phyloP scores from a whole-genome alignment of 495 filamentous ascomycete genomes.

The Aspergillus cavernicola region DNA sequence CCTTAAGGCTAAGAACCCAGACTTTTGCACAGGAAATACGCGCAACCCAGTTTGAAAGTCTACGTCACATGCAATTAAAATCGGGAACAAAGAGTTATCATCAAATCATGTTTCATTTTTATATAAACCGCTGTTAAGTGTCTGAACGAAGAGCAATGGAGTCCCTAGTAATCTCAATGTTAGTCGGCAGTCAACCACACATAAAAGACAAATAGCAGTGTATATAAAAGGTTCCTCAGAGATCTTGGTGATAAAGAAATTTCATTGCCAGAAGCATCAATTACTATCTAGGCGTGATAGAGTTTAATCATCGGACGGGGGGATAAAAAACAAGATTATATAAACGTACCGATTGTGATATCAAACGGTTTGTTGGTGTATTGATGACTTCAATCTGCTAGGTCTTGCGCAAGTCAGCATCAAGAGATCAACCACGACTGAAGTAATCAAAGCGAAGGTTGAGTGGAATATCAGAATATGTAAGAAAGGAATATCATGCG shows the following conservation, averaged over 20 bases:
- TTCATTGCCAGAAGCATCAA: slow-evolving; percentile 67
- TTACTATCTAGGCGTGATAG: slow-evolving; percentile 81
- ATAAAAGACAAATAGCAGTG: slow-evolving; percentile 17
- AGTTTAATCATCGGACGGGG: slow-evolving; percentile 66
- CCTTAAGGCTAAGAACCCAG: too few relatives aligned
- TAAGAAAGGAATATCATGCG: slow-evolving; percentile 93
- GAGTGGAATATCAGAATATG: slow-evolving; percentile 76
- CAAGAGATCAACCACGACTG: slow-evolving; percentile 2
- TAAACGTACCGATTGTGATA: slow-evolving; percentile 1
- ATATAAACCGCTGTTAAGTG: neutral
- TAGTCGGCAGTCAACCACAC: slow-evolving; percentile 25
- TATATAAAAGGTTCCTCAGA: slow-evolving; percentile 55
- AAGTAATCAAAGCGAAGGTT: slow-evolving; percentile 12
- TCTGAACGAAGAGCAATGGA: too few relatives aligned
- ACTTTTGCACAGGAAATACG: too few relatives aligned
- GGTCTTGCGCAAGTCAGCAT: slow-evolving; percentile 30
- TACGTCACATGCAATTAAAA: too few relatives aligned
- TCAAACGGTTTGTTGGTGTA: neutral
- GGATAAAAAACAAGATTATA: slow-evolving; percentile 13
- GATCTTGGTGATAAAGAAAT: slow-evolving; percentile 77
- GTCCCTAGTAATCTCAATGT: slow-evolving; percentile 16
- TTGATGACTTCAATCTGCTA: neutral
- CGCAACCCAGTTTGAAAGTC: too few relatives aligned
- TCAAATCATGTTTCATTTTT: neutral
- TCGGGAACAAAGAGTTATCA: too few relatives aligned